phyloP scores from a whole-genome alignment of 768 basidiomycete genomes.

The Cubamyces sp. region DNA sequence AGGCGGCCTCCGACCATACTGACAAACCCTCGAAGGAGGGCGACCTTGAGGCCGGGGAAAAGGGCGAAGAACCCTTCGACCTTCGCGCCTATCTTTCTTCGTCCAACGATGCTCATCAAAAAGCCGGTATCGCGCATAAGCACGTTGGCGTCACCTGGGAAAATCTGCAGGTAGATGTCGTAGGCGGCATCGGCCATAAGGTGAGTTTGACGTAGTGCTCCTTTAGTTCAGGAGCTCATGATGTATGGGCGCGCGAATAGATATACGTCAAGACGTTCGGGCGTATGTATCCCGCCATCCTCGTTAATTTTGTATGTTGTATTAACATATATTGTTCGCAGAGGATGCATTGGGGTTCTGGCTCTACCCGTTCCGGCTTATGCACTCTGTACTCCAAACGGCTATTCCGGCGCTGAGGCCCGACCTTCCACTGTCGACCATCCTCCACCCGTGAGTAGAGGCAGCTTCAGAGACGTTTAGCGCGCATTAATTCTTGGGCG shows the following conservation, averaged over 20 bases:
- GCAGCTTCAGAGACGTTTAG: neutral
- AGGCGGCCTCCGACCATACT: neutral
- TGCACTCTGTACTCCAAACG: conserved; percentile 47
- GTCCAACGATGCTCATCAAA: conserved; percentile 66
- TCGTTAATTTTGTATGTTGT: neutral
- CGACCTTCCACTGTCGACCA: conserved; percentile 48
- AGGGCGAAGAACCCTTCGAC: conserved; percentile 52
- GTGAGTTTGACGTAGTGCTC: conserved; percentile 35
- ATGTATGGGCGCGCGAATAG: conserved; percentile 36
- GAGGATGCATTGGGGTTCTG: conserved; percentile 60
- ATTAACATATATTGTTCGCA: conserved; percentile 27
- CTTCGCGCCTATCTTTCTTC: conserved; percentile 69
- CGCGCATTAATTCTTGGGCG: neutral
- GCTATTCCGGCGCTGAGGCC: conserved; percentile 41
- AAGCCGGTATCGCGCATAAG: conserved; percentile 72
- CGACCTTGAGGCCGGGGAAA: conserved; percentile 44
- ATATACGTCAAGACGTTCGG: conserved; percentile 64
- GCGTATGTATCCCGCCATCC: conserved; percentile 41
- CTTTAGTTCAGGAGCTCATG: neutral
- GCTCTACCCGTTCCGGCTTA: conserved; percentile 51
- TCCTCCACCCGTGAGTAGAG: conserved; percentile 57
- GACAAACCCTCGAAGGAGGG: conserved; percentile 4
- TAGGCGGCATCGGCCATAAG: conserved; percentile 60
- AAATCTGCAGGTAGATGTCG: conserved; percentile 62
- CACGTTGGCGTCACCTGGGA: conserved; percentile 80